Evolutionary conservation across 2,329 filamentous ascomycete species (phyloP).

Genomic region (Monosporascus sp.): DNA sequence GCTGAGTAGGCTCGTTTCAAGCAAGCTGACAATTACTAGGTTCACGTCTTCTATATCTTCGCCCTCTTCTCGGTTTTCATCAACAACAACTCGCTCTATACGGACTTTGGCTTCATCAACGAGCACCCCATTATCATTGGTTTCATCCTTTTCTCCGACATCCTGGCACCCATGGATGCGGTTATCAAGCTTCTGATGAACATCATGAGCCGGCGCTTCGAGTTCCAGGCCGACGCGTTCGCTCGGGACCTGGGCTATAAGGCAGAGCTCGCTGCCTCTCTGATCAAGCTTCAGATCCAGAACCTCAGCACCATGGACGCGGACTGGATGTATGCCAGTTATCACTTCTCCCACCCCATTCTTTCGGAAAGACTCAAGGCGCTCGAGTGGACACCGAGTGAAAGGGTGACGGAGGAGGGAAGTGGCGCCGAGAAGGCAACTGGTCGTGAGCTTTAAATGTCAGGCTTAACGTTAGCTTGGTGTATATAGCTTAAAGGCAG

Average conservation of each 20-base stretch:
- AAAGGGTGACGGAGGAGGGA: slow-evolving; percentile 45
- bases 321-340: slow-evolving; percentile 96
- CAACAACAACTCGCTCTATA: slow-evolving; percentile 87
- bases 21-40: slow-evolving; percentile 43
- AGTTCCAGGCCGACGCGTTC: slow-evolving; percentile 94
- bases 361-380: slow-evolving; percentile 88
- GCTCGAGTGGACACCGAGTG: slow-evolving; percentile 74
- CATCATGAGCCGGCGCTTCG: slow-evolving; percentile 86
- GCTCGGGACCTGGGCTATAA: slow-evolving; percentile 80
- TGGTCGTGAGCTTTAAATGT: slow-evolving; percentile 56
- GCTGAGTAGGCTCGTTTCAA: neutral
- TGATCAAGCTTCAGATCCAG: slow-evolving; percentile 97
- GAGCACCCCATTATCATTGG: slow-evolving; percentile 91
- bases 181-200: slow-evolving; percentile 95
- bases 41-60: slow-evolving; percentile 95
- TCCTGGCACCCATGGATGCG: slow-evolving; percentile 91
- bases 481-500: neutral
- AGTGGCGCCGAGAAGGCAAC: slow-evolving; percentile 60
- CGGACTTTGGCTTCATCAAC: slow-evolving; percentile 80
- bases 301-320: slow-evolving; percentile 98
- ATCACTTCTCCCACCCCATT: slow-evolving; percentile 98
- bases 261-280: slow-evolving; percentile 72
- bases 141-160: slow-evolving; percentile 95
- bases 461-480: slow-evolving; percentile 1
- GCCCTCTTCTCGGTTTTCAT: slow-evolving; percentile 95